Evolutionary conservation across 768 basidiomycete species (phyloP).

Genomic region (Russula vinacea): DNA sequence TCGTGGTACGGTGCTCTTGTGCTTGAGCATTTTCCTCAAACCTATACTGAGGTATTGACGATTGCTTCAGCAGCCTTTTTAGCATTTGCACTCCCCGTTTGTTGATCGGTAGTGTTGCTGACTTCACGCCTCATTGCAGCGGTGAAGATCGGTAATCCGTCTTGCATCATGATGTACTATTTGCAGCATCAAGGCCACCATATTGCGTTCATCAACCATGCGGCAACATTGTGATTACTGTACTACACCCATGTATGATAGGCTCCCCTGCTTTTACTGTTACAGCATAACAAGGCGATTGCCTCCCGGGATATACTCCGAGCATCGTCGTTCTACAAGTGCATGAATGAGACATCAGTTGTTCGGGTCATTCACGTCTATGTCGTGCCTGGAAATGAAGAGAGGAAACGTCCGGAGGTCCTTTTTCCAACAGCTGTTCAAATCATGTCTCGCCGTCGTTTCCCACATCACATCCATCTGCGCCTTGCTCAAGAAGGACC

Average conservation of each 20-base stretch:
- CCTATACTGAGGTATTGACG: background rate
- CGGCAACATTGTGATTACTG: background rate
- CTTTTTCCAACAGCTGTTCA: background rate
- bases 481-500: background rate
- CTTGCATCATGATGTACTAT: background rate
- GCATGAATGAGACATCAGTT: background rate
- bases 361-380: background rate
- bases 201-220: background rate
- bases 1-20: no score
- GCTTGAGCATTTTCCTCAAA: background rate
- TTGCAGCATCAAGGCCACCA: background rate
- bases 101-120: background rate
- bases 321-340: background rate
- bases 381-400: background rate
- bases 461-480: background rate
- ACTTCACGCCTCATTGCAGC: background rate
- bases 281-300: background rate
- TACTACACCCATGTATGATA: background rate
- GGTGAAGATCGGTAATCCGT: background rate
- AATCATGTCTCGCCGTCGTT: background rate
- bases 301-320: background rate
- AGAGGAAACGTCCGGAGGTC: background rate
- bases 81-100: background rate
- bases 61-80: no score
- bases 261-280: background rate